Evolutionary conservation across 139 green algal species (phyloP), one percentile per base, ranked within the genome.

Genomic region (Chlorella sp.): DNA sequence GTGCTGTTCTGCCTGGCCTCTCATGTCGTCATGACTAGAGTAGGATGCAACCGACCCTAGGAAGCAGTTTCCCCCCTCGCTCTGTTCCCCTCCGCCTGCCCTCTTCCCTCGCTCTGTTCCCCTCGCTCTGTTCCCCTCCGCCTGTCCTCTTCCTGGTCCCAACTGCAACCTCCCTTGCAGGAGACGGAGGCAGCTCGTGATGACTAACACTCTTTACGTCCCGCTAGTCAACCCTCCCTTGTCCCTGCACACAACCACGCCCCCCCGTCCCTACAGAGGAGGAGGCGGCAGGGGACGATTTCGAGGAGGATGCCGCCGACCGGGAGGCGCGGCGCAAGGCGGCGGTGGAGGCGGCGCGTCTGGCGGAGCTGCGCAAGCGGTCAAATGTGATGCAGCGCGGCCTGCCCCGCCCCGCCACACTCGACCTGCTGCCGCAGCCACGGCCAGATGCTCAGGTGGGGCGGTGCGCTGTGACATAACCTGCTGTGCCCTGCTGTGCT

Each of bases 271-370:
- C 71, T 26, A 78, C 93, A 88, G 92, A 93, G 73, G 89, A 89
- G 22, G 94, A 96, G 37, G 77, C 86, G 64, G 73, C 90, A 3
- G 93, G 94, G 36, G 93, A 94, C 14, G 71, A 53, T 4, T 87
- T 97, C 84, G 96, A 97, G 91, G 96, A 98, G 91, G 97, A 99
- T 86, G 96, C 95, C 16, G 97, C 95, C 11, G 97, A 98, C 57
- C 86, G 92, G 14, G 91, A 94, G 68, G 93, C 88, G 28, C 92
- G 95, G 30, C 88, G 87, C 79, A 87, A 89, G 53, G 92, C 92
- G 18, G 95, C 94, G 73, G 90, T 86, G 34, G 96, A 94, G 86
- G 96, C 94, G 37, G 85, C 81, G 12, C 89, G 91, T 82, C 75
- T 83, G 39, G 89, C 90, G 36, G 94, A 96, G 90, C 85, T 95